Base-by-base conservation (phyloP, 2,329 filamentous ascomycete genomes). In the Curvularia sp. region DNA sequence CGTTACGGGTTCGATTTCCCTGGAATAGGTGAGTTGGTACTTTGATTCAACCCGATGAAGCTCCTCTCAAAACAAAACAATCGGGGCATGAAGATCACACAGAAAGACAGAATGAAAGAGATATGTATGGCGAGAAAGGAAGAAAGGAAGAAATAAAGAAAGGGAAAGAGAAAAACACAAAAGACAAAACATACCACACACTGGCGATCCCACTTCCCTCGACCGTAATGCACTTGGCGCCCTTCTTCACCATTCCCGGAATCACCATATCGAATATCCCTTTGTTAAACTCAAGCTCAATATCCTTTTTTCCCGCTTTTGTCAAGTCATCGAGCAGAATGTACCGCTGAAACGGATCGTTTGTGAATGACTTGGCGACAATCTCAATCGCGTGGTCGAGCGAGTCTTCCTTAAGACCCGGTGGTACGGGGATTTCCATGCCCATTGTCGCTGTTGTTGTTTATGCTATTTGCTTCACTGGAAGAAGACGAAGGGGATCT, bases 321-420 rank as follows among this genome's bases (percentile, higher is more conserved):
- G 34, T 18, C 23, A 58, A 9, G 9, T 53, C 41, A 2, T 54
- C 58, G 3, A 54, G 12, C 8, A 53, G 23, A 13, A 50, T 27
- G 28, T 57, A 60, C 7, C 54, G 54, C 18, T 57, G 55, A 12
- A 51, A 53, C 15, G 30, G 36, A 30, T 60, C 58, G 27, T 50
- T 15, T 21, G 46, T 28, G 23, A 60, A 60, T 27, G 36, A 38
- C 34, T 58, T 47, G 21, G 45, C 46, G 13, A 60, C 30, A 15
- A 53, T 60, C 18, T 57, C 41, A 18, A 54, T 30, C 12, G 54
- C 45, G 21, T 60, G 58, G 10, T 60, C 58, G 45, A 49, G 13
- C 10, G 58, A 21, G 9, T 60, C 58, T 30, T 60, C 46, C 6
- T 23, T 10, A 4, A 57, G 46, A 8, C 54, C 55, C 7, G 28